A percentile compares a stretch with the other conserved stretches of the same genome.
These are phyloP conservation scores for Aspergillus ibericus DNA, from an alignment of 2,329 filamentous ascomycete species.

Conservation along the genomic window DNA sequence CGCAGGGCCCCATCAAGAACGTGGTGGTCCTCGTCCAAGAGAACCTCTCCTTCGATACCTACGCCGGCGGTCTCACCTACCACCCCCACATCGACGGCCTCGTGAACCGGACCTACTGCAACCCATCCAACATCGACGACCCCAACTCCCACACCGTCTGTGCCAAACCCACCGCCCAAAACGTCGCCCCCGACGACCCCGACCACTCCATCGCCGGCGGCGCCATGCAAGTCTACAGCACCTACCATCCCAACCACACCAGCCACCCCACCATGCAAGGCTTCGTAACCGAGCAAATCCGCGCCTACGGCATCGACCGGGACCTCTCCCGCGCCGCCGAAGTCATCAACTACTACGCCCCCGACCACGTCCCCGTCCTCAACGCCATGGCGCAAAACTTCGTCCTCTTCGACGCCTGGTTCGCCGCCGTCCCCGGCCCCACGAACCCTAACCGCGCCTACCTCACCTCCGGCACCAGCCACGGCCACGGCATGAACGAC, in stretches of 20 bases:
- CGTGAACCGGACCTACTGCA: conserved; percentile 37
- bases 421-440: conserved; percentile 42
- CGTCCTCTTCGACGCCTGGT: conserved; percentile 48
- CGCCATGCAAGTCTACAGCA: conserved; percentile 45
- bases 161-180: conserved; percentile 38
- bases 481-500: conserved; percentile 42
- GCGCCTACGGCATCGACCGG: conserved; percentile 32
- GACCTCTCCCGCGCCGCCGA: conserved; percentile 42
- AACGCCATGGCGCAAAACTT: conserved; percentile 45
- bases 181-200: conserved; percentile 45
- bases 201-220: conserved; percentile 46
- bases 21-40: conserved; percentile 50
- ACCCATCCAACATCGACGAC: conserved; percentile 37
- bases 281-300: conserved; percentile 46
- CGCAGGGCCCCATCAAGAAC: conserved; percentile 45
- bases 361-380: conserved; percentile 44
- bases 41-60: conserved; percentile 44
- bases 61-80: conserved; percentile 44
- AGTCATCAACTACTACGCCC: conserved; percentile 47
- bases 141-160: conserved; percentile 34
- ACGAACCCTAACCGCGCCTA: conserved; percentile 42
- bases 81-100: conserved; percentile 38
- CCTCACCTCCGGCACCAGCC: conserved; percentile 42
- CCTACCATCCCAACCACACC: conserved; percentile 34
- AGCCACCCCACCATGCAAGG: conserved; percentile 38